Conservation (phyloP, 2,329 filamentous ascomycete species). For the Eutypa lata region DNA sequence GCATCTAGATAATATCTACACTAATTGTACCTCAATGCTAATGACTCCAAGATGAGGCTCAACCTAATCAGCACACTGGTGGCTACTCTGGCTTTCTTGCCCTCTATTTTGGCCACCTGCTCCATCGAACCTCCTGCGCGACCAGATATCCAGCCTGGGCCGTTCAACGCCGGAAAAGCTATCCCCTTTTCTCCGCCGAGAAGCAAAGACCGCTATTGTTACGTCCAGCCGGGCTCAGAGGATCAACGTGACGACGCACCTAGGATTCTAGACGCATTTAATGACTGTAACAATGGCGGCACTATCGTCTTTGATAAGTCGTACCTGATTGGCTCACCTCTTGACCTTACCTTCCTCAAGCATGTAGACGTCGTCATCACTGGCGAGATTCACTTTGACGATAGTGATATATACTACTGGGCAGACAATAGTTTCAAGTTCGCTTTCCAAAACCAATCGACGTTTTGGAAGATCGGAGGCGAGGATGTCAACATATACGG, state of each 20-base stretch:
- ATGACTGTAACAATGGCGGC: constrained; percentile 61
- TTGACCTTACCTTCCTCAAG: constrained; percentile 63
- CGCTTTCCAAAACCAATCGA: constrained; percentile 61
- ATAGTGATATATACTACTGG: constrained; percentile 66
- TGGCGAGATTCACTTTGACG: constrained; percentile 59
- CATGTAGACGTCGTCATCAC: constrained; percentile 58
- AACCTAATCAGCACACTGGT: background rate
- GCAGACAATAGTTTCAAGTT: constrained; percentile 61
- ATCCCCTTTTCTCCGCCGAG: constrained; percentile 11
- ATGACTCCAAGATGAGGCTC: background rate
- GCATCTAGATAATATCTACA: no score
- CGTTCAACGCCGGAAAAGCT: constrained; percentile 7
- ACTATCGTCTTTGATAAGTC: constrained; percentile 56
- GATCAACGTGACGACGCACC: constrained; percentile 19
- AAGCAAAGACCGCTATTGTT: constrained; percentile 9
- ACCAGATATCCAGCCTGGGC: constrained; percentile 10
- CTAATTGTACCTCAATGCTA: background rate
- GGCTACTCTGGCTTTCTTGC: background rate
- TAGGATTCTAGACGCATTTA: constrained; percentile 50
- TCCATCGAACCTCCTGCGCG: constrained; percentile 8
- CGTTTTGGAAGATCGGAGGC: constrained; percentile 45
- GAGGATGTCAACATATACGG: constrained; percentile 63
- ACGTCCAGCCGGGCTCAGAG: constrained; percentile 10
- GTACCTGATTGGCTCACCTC: constrained; percentile 61
- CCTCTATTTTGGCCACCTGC: constrained; percentile 1